Percentiles rank a stretch among this genome's conserved stretches.
These are phyloP conservation scores for Aspergillus sp. DNA, from an alignment of 2,329 filamentous ascomycete species.

Conservation along the genomic window DNA sequence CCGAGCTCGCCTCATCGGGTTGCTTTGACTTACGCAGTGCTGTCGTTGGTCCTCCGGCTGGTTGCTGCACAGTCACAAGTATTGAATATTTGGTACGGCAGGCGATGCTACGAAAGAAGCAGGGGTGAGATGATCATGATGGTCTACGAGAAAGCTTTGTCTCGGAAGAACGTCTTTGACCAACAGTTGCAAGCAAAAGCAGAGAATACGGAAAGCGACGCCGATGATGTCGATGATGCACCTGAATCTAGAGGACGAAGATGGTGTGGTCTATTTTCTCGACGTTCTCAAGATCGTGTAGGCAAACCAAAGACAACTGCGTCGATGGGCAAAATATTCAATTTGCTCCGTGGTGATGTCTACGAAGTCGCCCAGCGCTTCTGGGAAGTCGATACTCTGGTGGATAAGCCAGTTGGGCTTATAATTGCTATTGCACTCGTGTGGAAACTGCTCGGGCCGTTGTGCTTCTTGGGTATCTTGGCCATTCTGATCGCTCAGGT, in stretches of 20 bases:
- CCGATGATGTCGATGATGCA: conserved; percentile 11
- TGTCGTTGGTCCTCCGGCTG: conserved; percentile 62
- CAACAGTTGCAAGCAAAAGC: conserved; percentile 30
- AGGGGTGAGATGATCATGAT: conserved; percentile 84
- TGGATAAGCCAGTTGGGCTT: conserved; percentile 75
- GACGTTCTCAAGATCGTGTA: conserved; percentile 21
- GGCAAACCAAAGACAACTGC: conserved; percentile 57
- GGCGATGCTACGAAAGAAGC: conserved; percentile 78
- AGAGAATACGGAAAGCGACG: conserved; percentile 12
- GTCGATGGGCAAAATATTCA: conserved; percentile 87
- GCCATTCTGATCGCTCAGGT: conserved; percentile 68
- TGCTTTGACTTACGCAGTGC: conserved; percentile 63
- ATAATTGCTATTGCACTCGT: conserved; percentile 71
- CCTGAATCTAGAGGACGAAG: conserved; percentile 25
- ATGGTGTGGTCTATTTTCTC: conserved; percentile 23
- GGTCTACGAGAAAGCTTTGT: conserved; percentile 75
- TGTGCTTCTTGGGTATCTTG: conserved; percentile 71
- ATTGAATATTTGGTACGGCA: conserved; percentile 76
- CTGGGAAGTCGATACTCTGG: conserved; percentile 78
- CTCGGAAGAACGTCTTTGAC: conserved; percentile 58
- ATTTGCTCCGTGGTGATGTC: conserved; percentile 66
- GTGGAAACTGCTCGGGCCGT: conserved; percentile 76
- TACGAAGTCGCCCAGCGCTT: conserved; percentile 56
- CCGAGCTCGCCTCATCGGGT: conserved; percentile 50
- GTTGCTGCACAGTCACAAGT: conserved; percentile 64